Percentiles rank a stretch among this genome's conserved stretches.
These are phyloP conservation scores for Diaporthe nobilis DNA, from an alignment of 2,329 filamentous ascomycete species.

Conservation along the genomic window DNA sequence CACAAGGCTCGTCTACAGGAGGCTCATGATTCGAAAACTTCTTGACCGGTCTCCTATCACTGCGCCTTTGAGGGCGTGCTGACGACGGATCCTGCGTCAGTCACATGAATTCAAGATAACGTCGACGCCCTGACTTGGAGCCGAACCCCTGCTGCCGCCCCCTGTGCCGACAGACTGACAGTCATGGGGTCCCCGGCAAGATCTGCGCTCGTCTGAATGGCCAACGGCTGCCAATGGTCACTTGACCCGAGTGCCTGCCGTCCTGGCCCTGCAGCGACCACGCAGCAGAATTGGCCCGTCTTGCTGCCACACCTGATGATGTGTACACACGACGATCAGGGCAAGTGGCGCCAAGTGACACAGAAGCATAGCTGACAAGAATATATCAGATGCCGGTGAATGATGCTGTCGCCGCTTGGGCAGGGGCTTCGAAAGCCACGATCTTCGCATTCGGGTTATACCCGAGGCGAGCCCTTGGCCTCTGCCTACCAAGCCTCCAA, in stretches of 20 bases:
- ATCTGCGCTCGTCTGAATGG: constrained; percentile 32
- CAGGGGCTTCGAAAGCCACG: background rate
- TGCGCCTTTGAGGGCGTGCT: constrained; percentile 12
- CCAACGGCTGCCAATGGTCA: constrained; percentile 33
- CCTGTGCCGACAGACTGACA: constrained; percentile 32
- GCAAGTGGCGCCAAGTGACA: constrained; percentile 14
- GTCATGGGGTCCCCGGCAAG: constrained; percentile 27
- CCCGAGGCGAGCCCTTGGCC: background rate
- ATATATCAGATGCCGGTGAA: background rate
- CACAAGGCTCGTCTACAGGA: constrained; percentile 24
- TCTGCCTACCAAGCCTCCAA: background rate
- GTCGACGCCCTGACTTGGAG: constrained; percentile 12
- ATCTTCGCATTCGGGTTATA: background rate
- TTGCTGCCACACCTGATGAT: constrained; percentile 28
- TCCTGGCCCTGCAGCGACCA: background rate
- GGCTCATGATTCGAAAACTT: constrained; percentile 16
- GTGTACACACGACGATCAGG: constrained; percentile 26
- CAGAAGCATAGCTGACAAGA: background rate
- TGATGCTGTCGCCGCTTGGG: constrained; percentile 1
- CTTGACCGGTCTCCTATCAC: constrained; percentile 30
- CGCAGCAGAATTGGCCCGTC: background rate
- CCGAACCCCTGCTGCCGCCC: constrained; percentile 20
- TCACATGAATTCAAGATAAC: constrained; percentile 31
- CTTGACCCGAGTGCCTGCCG: constrained; percentile 37
- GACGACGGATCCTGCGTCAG: constrained; percentile 21